Base-by-base conservation (phyloP, 352 stramenopile species). In the Globisporangium emineosum region DNA sequence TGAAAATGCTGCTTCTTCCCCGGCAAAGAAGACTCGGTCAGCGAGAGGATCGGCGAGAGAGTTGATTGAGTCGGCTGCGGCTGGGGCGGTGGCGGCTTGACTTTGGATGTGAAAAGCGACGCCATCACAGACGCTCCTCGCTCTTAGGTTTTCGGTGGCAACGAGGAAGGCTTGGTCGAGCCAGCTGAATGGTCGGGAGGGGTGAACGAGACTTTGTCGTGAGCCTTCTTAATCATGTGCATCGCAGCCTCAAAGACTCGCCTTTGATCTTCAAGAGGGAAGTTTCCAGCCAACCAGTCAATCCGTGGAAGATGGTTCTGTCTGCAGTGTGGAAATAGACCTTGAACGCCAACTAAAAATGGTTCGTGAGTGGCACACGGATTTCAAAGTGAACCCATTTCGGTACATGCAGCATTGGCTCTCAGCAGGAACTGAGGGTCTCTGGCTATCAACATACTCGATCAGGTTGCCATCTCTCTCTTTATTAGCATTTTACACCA, bases 191-290 rank as follows among this genome's bases (percentile, higher is more conserved):
- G 17, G 37, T 19, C 37, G 13, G 15, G 37, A 43, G 35, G 5
- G n/a, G 21, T 25, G 10, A 5, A 37, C 23, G 37, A 49, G 5
- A 62, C 56, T 52, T 62, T 62, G 56, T 62, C 56, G 15, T 40
- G 56, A 37, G 23, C 37, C 2, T 40, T 52, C 56, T 62, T 52
- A 5, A 62, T 62, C 56, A 47, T 19, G 37, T 62, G 40, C 56
- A 52, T 62, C 40, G 29, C 23, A 27, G 5, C 5, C 42, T 25
- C 15, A 43, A 19, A n/a, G 37, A n/a, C n/a, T n/a, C n/a, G n/a
- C n/a, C n/a, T n/a, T n/a, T n/a, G n/a, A n/a, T n/a, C n/a, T n/a
- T n/a, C n/a, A n/a, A n/a, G n/a, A n/a, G n/a, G n/a, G n/a, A n/a
- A n/a, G n/a, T n/a, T n/a, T n/a, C n/a, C n/a, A n/a, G n/a, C 6